These are phyloP conservation scores for Hirsutella rhossiliensis DNA, from an alignment of 2,329 filamentous ascomycete genomes.

Conservation along the genomic window DNA sequence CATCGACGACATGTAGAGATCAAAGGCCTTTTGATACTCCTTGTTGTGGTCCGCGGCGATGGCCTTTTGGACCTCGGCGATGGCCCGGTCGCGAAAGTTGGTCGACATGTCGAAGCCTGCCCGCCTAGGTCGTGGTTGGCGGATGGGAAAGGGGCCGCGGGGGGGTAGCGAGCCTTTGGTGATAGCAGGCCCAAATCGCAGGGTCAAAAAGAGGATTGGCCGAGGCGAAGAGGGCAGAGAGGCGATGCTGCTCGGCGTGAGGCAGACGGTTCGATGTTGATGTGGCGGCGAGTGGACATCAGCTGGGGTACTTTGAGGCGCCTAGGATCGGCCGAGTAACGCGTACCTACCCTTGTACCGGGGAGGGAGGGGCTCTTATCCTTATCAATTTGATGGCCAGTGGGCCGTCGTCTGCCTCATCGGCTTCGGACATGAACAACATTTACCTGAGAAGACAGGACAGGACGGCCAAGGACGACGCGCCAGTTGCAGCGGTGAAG, in stretches of 20 bases:
- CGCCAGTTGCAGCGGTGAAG: too few relatives aligned
- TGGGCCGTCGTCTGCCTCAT: too few relatives aligned
- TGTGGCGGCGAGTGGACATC: too few relatives aligned
- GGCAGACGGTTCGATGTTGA: too few relatives aligned
- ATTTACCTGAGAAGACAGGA: too few relatives aligned
- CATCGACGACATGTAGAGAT: constrained; percentile 88
- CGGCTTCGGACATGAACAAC: background rate
- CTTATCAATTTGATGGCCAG: too few relatives aligned
- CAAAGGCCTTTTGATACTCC: constrained; percentile 95
- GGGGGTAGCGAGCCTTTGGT: background rate
- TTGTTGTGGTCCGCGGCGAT: constrained; percentile 93
- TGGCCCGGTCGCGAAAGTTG: constrained; percentile 93
- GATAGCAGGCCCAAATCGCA: background rate
- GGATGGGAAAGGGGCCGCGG: background rate
- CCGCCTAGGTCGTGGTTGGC: background rate
- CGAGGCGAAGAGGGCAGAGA: background rate
- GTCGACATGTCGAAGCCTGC: constrained; percentile 59
- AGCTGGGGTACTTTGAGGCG: background rate
- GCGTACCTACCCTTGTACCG: too few relatives aligned
- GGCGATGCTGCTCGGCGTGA: background rate
- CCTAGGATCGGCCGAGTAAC: constrained; percentile 16
- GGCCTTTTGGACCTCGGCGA: constrained; percentile 93
- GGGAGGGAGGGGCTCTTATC: too few relatives aligned
- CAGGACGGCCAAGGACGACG: too few relatives aligned
- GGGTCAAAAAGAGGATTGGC: background rate